Base-by-base conservation (phyloP, 1,139 yeast genomes). In the Candida gigantensis region DNA sequence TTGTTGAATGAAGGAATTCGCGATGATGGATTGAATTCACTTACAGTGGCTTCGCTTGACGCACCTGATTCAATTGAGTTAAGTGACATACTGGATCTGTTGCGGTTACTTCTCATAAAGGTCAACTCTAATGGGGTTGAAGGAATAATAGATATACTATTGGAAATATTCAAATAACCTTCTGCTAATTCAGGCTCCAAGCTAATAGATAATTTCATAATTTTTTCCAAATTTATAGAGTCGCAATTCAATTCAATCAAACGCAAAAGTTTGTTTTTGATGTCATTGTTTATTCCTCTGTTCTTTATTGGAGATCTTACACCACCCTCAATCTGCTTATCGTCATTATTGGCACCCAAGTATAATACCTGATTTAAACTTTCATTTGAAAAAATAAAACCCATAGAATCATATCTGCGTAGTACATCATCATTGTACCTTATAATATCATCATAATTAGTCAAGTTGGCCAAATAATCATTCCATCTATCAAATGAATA, bases 401-500 rank as follows among this genome's bases (percentile, higher is more conserved):
- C 74, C 74, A 68, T 68, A 34, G 58, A 55, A 40, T 70, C 74
- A 41, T 70, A 71, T 28, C 73, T 51, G 39, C 65, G 56, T 42
- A 71, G 56, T 3, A 71, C 72, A 43, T 69, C 72, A 33, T 66
- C 70, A 47, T 71, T 71, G 42, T 68, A 71, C 29, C 59, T 56
- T 33, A 71, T 69, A 20, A 70, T 65, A 24, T 68, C 72, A 15
- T 55, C 51, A 35, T 62, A 58, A 40, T 71, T 65, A 20, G 52
- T 43, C 25, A 72, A 55, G 37, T 74, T 73, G 17, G 53, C 44
- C 47, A 81, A 59, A 53, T 81, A 86, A 27, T 76, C 83, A 46
- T 81, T 79, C 97, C 97, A 89, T 51, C 95, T 79, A 43, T 74
- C 78, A 53, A 88, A 83, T 0, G 94, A 85, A 42, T 83, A 81